Evolutionary conservation across 1,139 yeast genomes (phyloP).

Genomic region (Candida tunisiensis): DNA sequence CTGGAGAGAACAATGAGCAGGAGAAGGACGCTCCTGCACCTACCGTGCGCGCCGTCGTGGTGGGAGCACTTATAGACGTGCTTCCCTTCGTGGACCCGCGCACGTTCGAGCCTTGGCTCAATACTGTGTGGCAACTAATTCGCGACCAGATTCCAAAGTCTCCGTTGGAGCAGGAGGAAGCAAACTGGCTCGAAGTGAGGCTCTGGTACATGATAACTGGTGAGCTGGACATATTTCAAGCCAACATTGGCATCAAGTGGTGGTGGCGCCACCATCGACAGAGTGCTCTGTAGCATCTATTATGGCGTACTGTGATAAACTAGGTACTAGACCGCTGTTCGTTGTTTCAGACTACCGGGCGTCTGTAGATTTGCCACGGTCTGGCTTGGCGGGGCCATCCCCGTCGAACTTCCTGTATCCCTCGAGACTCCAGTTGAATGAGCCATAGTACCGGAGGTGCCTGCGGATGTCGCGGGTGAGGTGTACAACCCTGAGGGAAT

Average conservation of each 20-base stretch:
- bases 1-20: no score
- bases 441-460: no score
- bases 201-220: constrained; percentile 28
- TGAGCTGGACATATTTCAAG: constrained; percentile 38
- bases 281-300: neutral
- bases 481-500: neutral
- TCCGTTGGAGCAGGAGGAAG: constrained; percentile 6
- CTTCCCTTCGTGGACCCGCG: constrained; percentile 37
- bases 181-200: constrained; percentile 20
- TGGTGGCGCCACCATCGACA: constrained; percentile 24
- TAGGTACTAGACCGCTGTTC: constrained; percentile 1
- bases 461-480: neutral
- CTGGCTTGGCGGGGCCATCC: neutral
- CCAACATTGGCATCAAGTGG: constrained; percentile 50
- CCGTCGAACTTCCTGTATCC: neutral
- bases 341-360: constrained; percentile 1
- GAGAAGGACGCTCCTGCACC: constrained; percentile 7
- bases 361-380: constrained; percentile 1
- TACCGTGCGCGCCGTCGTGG: constrained; percentile 35
- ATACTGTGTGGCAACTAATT: no score
- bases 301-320: neutral
- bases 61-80: constrained; percentile 31
- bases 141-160: constrained; percentile 23
- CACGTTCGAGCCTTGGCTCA: constrained; percentile 31
- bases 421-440: neutral